These are phyloP conservation scores for Phialemoniopsis sp. DNA, from an alignment of 2,329 filamentous ascomycete species.

Conservation along the genomic window DNA sequence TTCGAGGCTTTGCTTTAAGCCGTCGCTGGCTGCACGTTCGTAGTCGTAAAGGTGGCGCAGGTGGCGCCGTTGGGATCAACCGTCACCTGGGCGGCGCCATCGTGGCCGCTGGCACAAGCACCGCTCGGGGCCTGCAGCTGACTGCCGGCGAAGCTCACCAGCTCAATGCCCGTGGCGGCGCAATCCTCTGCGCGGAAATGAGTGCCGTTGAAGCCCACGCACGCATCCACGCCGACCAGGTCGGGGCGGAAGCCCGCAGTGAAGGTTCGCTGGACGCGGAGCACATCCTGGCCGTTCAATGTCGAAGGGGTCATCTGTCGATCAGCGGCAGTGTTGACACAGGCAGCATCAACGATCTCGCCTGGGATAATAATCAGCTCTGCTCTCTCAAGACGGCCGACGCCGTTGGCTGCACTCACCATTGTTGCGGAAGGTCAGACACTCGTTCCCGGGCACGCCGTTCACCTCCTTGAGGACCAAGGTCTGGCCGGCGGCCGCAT, in stretches of 20 bases:
- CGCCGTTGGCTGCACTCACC: slow-evolving; percentile 19
- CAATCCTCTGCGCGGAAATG: slow-evolving; percentile 31
- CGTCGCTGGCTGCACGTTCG: too few relatives aligned
- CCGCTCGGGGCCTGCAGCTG: slow-evolving; percentile 20
- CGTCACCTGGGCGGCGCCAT: slow-evolving; percentile 22
- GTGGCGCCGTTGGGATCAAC: slow-evolving; percentile 17
- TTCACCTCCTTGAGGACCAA: slow-evolving; percentile 31
- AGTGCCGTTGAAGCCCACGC: slow-evolving; percentile 33
- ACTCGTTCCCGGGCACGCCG: slow-evolving; percentile 28
- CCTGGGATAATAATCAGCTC: slow-evolving; percentile 15
- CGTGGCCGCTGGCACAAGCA: slow-evolving; percentile 28
- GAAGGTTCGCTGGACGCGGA: slow-evolving; percentile 31
- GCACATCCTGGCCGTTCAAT: slow-evolving; percentile 20
- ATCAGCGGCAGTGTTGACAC: slow-evolving; percentile 29
- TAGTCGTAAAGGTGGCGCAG: slow-evolving; percentile 24
- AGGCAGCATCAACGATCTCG: slow-evolving; percentile 36
- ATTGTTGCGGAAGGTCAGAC: slow-evolving; percentile 36
- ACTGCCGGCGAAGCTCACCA: slow-evolving; percentile 20
- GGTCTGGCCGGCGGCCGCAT: too few relatives aligned
- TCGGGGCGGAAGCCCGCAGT: slow-evolving; percentile 30
- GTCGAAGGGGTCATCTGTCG: slow-evolving; percentile 32
- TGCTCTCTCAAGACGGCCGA: too few relatives aligned
- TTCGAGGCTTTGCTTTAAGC: too few relatives aligned
- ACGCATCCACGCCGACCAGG: slow-evolving; percentile 28
- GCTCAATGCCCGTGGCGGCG: slow-evolving; percentile 12